Base-by-base conservation (phyloP, 2,329 filamentous ascomycete genomes). In the Xylariomycetidae sp. region DNA sequence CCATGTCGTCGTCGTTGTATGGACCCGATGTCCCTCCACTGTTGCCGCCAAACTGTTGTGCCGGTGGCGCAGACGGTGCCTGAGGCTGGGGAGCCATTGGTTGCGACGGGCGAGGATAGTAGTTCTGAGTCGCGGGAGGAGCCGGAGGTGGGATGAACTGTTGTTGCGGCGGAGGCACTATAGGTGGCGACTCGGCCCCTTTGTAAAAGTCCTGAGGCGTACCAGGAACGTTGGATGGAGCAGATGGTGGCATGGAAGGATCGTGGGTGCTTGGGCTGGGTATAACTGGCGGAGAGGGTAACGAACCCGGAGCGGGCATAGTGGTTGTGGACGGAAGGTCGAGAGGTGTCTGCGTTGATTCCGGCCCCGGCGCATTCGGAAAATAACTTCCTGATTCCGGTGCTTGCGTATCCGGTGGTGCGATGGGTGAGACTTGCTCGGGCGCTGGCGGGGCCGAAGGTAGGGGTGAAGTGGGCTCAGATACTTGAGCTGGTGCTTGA, bases 1-100 rank as follows among this genome's bases (percentile, higher is more conserved):
- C 70, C 38, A 71, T 65, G 44, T 88, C 82, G 43, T 95, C 86
- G 9, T 61, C 67, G 4, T 61, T 65, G 33, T 82, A 72, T 5
- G 68, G 49, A 5, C 41, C 42, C 3, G 49, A 34, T 4, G 43
- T 37, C 15, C 36, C 39, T 10, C 31, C 42, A n/a, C n/a, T n/a
- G 19, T 60, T 43, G 3, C 44, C 45, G 16, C 50, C 52, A 10
- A 39, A 46, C 32, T 42, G 53, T 33, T 43, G 48, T 25, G 24
- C 35, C 34, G 40, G 40, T n/a, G 34, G 41, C 9, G 38, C 28
- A 2, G 34, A 15, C 1, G 39, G 39, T 25, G 38, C 30, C 31
- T 47, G 36, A 19, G 40, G 44, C 10, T 40, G 31, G 8, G 51
- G 52, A 12, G 46, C 46, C 13, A 36, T 40, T 4, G 48, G 48